Evolutionary conservation across 768 basidiomycete species (phyloP), one percentile per base, ranked within the genome.

Genomic region (Lactarius vividus): DNA sequence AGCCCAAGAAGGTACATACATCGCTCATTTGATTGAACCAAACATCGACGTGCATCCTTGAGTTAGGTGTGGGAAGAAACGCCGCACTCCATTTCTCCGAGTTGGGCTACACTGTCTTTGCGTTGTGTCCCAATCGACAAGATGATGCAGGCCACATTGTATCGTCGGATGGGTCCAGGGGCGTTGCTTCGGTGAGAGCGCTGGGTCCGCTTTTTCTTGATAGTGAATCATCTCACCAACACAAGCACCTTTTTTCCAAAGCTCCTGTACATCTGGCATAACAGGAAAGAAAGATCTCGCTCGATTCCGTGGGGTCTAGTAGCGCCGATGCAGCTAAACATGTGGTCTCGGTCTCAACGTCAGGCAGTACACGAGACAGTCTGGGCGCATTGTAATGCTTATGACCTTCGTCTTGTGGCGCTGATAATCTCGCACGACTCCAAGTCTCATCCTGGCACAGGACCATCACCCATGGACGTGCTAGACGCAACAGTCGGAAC

Each of bases 261-360:
- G 75, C 73, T 77, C 53, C 72, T 75, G 13, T 75, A 76, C 65
- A 71, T 69, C 28, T 77, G 75, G 76, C 76, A 77, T 64, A 71
- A 72, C 61, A 69, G 69, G 65, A 76, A 75, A 49, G 73, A 75
- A 64, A 67, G 71, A 59, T 72, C 72, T 18, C 68, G 72, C 52
- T 65, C 69, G 42, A 63, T 65, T 20, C 61, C 73, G 3, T 76
- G 75, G 75, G 75, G 76, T 42, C 62, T 75, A 35, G 66, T 77
- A 11, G 75, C 75, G 7, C 76, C 76, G 46, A 72, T 76, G 56
- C 67, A 71, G 37, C 62, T 76, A 20, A 74, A 76, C 63, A 64
- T 73, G 39, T 69, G 62, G 61, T 75, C 74, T 52, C 65, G 63
- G 26, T 61, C 73, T 53, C 74, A 77, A 57, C 73, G 75, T 23